Conservation (phyloP, 2,329 filamentous ascomycete genomes). For the Ophiostoma sp. region DNA sequence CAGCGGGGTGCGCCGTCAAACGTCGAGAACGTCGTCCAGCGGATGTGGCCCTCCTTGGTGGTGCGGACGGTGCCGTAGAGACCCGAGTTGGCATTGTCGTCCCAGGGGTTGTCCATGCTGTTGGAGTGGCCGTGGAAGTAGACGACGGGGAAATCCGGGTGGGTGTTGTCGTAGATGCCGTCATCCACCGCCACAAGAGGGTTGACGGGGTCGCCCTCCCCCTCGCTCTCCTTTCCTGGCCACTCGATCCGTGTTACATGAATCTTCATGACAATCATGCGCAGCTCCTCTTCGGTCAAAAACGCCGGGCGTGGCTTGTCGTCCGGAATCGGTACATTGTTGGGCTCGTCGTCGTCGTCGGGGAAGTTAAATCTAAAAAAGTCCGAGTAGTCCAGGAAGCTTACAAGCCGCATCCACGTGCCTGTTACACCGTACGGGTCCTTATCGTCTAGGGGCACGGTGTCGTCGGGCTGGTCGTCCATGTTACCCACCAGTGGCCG, state of each 20-base stretch:
- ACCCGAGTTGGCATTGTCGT: constrained; percentile 67
- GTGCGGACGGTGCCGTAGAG: constrained; percentile 65
- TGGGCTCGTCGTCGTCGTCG: constrained; percentile 38
- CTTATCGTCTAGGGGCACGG: constrained; percentile 45
- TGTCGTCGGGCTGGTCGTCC: constrained; percentile 33
- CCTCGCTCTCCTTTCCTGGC: constrained; percentile 38
- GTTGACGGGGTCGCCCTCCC: background rate
- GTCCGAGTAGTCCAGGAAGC: constrained; percentile 67
- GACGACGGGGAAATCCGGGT: constrained; percentile 62
- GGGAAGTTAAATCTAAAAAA: constrained; percentile 72
- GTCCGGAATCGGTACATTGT: constrained; percentile 34
- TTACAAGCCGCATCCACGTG: constrained; percentile 61
- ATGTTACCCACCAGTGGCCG: constrained; percentile 41
- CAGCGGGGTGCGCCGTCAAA: constrained; percentile 66
- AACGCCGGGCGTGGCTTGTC: constrained; percentile 54
- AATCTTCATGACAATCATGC: constrained; percentile 69
- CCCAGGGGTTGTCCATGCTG: constrained; percentile 63
- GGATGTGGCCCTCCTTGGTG: constrained; percentile 69
- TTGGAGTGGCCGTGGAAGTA: constrained; percentile 65
- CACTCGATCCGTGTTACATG: constrained; percentile 61
- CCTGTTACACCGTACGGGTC: constrained; percentile 74
- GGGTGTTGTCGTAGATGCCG: constrained; percentile 51
- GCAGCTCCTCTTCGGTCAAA: constrained; percentile 64
- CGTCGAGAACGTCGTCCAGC: constrained; percentile 71
- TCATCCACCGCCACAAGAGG: background rate